Evolutionary conservation across 148 eudicot species (phyloP).

Genomic region (Polygonum maritimum): DNA sequence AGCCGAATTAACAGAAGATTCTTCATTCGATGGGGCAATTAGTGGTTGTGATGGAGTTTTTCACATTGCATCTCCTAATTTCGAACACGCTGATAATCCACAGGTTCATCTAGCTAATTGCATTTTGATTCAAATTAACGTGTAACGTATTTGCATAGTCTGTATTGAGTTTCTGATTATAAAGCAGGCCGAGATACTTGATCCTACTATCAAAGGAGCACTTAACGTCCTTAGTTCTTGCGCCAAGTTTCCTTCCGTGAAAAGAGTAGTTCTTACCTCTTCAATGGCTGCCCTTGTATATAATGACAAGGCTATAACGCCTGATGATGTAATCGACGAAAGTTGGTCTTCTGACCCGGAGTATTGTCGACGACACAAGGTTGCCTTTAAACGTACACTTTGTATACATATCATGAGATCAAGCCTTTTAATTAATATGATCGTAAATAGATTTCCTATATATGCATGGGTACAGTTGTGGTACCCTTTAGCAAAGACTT

Average conservation of each 20-base stretch:
- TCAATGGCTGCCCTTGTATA: background rate
- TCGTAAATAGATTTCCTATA: background rate
- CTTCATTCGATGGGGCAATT: background rate
- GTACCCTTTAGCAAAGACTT: constrained; percentile 42
- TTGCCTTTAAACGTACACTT: background rate
- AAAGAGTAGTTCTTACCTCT: constrained; percentile 12
- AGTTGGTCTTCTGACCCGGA: constrained; percentile 11
- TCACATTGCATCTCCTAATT: background rate
- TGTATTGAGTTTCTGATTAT: background rate
- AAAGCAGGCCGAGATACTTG: constrained; percentile 5
- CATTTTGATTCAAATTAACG: background rate
- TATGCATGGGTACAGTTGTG: constrained; percentile 16
- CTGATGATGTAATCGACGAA: constrained; percentile 7
- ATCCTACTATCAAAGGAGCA: constrained; percentile 10
- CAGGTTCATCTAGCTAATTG: background rate
- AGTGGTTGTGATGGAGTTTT: background rate
- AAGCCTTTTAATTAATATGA: background rate
- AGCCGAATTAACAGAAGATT: background rate
- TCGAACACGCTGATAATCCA: background rate
- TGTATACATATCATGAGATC: background rate
- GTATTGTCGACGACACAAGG: background rate
- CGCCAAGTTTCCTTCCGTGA: constrained; percentile 2
- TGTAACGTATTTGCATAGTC: no score
- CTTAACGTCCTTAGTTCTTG: constrained; percentile 10
- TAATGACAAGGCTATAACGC: background rate